Evolutionary conservation across 1,284 basidiomycete species (phyloP).

Genomic region (Rhodotorula glutinis): DNA sequence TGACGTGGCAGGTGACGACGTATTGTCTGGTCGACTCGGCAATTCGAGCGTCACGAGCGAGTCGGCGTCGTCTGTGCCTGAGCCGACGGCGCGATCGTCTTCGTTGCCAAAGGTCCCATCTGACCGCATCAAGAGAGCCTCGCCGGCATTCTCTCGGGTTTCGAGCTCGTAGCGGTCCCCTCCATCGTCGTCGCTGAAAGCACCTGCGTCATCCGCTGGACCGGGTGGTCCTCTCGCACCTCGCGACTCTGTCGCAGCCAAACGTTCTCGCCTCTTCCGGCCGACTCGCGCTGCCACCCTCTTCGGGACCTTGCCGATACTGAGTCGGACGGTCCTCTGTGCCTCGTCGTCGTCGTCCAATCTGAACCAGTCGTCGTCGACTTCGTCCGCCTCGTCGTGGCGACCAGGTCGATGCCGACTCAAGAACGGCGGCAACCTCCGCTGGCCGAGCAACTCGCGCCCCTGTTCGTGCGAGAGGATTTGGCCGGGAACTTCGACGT

Average conservation of each 20-base stretch:
- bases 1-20: background rate
- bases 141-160: background rate
- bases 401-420: background rate
- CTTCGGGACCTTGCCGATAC: conserved; percentile 2
- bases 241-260: background rate
- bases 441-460: background rate
- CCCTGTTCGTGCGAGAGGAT: background rate
- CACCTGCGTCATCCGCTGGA: background rate
- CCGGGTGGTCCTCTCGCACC: background rate
- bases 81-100: background rate
- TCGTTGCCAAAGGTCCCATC: background rate
- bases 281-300: background rate
- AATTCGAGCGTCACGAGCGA: conserved; percentile 20
- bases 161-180: background rate
- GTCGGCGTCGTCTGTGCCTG: conserved; percentile 1
- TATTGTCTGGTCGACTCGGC: background rate
- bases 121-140: background rate
- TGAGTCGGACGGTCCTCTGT: background rate
- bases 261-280: background rate
- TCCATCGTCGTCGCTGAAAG: background rate
- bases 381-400: conserved; percentile 3
- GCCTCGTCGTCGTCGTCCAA: background rate
- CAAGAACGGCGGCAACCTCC: background rate
- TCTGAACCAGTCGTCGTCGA: conserved; percentile 19
- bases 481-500: background rate